Percentiles rank a stretch among this genome's conserved stretches.
These are phyloP conservation scores for Chaetomiaceae sp. DNA, from an alignment of 2,329 filamentous ascomycete species.

Conservation along the genomic window DNA sequence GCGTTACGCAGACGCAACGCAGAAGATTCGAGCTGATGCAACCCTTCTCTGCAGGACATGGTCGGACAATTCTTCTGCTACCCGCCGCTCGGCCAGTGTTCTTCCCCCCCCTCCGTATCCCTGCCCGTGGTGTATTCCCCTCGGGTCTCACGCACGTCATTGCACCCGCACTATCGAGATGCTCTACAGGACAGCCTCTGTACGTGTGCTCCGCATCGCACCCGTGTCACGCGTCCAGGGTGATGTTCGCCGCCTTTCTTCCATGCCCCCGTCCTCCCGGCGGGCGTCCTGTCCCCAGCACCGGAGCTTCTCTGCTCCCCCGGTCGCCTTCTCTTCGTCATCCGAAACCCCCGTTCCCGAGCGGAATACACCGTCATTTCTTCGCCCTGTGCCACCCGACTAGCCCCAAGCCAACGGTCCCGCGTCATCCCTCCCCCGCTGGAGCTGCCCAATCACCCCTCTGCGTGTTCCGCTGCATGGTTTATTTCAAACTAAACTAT, in stretches of 20 bases:
- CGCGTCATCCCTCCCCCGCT: neutral
- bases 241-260: neutral
- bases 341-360: too few species aligned
- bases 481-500: constrained; percentile 6
- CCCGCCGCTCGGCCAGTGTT: neutral
- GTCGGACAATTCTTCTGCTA: constrained; percentile 8
- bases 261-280: too few species aligned
- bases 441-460: neutral
- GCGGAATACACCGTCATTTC: too few species aligned
- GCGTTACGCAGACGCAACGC: neutral
- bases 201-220: neutral
- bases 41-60: constrained; percentile 7
- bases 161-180: constrained; percentile 13
- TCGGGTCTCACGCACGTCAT: constrained; percentile 7
- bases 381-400: too few species aligned
- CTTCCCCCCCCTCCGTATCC: neutral
- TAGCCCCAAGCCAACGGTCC: too few species aligned
- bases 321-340: too few species aligned
- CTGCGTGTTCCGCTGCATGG: neutral
- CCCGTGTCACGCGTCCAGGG: neutral
- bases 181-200: neutral
- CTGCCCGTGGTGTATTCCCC: neutral
- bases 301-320: too few species aligned
- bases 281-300: too few species aligned
- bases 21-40: constrained; percentile 3